Conservation (phyloP, 169 alveolate genomes). For the Plasmodium fragile region DNA sequence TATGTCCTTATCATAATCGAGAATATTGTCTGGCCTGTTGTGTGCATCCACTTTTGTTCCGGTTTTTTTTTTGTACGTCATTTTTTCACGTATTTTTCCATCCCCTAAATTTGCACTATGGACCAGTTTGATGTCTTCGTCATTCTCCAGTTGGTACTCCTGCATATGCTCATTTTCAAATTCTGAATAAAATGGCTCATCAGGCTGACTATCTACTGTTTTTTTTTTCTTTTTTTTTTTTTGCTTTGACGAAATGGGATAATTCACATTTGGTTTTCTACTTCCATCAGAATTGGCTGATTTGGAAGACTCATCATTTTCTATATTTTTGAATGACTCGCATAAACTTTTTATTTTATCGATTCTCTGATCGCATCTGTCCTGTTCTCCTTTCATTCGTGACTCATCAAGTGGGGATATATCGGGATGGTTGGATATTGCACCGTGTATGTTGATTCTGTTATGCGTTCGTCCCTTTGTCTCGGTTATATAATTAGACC, state of each 20-base stretch:
- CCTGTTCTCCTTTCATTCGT: not conserved
- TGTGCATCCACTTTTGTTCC: slow-evolving; percentile 15
- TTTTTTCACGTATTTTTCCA: not conserved
- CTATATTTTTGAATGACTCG: slow-evolving; percentile 33
- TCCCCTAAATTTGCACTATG: not conserved
- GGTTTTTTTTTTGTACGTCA: not conserved
- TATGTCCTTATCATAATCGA: slow-evolving; percentile 25
- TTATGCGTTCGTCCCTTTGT: not conserved
- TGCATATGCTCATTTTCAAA: not conserved
- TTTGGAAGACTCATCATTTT: slow-evolving; percentile 36
- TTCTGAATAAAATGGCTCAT: not conserved
- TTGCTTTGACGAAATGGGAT: not conserved
- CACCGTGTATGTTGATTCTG: not conserved
- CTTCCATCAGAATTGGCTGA: not conserved
- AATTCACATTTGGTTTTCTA: not conserved
- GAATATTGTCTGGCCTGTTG: slow-evolving; percentile 16
- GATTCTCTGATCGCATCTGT: not conserved
- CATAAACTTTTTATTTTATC: slow-evolving; percentile 52
- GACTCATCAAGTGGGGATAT: not conserved
- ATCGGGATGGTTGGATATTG: not conserved
- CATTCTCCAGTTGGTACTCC: not conserved
- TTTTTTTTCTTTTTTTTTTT: slow-evolving; percentile 1
- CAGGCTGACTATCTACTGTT: not conserved
- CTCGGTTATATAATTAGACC: not conserved
- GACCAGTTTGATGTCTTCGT: not conserved